Conservation (phyloP, 1,139 yeast genomes). For the Taphrina betulina region DNA sequence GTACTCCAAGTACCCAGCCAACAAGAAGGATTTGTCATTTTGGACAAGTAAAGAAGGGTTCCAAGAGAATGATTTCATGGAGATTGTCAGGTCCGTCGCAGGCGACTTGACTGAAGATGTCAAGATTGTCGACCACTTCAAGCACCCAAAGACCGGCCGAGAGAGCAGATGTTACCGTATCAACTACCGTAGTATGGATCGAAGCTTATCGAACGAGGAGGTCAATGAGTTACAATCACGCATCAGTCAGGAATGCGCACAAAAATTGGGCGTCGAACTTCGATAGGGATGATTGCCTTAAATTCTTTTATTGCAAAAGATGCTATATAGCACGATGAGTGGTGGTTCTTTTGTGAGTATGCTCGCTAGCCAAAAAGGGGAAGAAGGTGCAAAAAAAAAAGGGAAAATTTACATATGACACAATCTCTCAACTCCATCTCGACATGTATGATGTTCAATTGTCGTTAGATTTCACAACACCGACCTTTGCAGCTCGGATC, state of each 20-base stretch:
- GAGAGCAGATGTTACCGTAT: conserved; percentile 84
- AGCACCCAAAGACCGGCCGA: conserved; percentile 76
- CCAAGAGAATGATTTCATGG: conserved; percentile 92
- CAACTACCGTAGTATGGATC: conserved; percentile 93
- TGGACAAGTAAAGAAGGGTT: conserved; percentile 59
- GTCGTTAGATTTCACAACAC: conserved; percentile 68
- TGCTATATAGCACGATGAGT: neutral
- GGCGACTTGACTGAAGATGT: conserved; percentile 91
- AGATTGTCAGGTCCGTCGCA: conserved; percentile 74
- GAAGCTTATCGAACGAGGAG: conserved; percentile 79
- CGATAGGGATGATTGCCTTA: conserved; percentile 1
- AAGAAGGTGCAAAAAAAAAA: no score
- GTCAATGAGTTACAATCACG: conserved; percentile 66
- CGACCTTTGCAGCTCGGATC: conserved; percentile 94
- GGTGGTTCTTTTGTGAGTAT: neutral
- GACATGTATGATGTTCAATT: conserved; percentile 12
- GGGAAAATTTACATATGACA: no score
- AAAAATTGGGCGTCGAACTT: conserved; percentile 9
- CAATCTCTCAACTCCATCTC: neutral
- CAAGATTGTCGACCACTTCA: conserved; percentile 66
- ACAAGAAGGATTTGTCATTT: conserved; percentile 83
- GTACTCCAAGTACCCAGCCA: conserved; percentile 87
- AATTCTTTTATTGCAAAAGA: neutral
- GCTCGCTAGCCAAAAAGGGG: conserved; percentile 2
- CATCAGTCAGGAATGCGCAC: conserved; percentile 49